Conservation (phyloP, 495 filamentous ascomycete genomes). For the Penicillium herquei region DNA sequence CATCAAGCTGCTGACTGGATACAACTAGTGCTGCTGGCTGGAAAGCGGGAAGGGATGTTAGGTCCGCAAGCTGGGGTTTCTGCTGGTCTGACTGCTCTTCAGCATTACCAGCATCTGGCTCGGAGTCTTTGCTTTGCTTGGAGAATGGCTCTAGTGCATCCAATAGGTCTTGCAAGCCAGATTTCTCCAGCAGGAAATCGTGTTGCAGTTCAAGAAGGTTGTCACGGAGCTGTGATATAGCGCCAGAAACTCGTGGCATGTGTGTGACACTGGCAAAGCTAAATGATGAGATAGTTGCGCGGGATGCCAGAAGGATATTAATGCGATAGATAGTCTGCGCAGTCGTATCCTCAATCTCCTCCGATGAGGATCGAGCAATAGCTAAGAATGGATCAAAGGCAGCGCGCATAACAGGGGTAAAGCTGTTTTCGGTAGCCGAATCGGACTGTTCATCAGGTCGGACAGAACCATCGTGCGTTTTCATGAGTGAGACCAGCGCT, state of each 20-base stretch:
- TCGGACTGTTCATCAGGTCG: conserved; percentile 51
- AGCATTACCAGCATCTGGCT: conserved; percentile 8
- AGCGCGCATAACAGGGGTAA: conserved; percentile 74
- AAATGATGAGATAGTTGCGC: conserved; percentile 38
- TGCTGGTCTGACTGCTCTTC: conserved; percentile 34
- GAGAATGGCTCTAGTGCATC: conserved; percentile 55
- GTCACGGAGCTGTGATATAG: conserved; percentile 39
- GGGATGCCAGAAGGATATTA: conserved; percentile 70
- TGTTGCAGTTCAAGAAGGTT: conserved; percentile 47
- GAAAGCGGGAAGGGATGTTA: conserved; percentile 58
- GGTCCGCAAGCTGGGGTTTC: conserved; percentile 43
- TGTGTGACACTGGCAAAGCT: conserved; percentile 47
- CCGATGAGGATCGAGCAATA: conserved; percentile 66
- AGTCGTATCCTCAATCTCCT: conserved; percentile 54
- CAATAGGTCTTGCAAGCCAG: conserved; percentile 71
- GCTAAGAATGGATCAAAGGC: conserved; percentile 85
- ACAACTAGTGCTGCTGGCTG: conserved; percentile 59
- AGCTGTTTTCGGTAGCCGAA: conserved; percentile 39
- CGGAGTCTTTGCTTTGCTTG: conserved; percentile 16
- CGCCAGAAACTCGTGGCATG: conserved; percentile 28
- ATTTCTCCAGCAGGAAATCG: conserved; percentile 66
- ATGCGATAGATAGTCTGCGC: conserved; percentile 71
- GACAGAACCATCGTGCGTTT: conserved; percentile 79
- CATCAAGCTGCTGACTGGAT: conserved; percentile 77
- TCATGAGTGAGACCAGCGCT: conserved; percentile 70